Conservation (phyloP, 1,139 yeast genomes). For the Hemisphaericaspora xylofermentans region DNA sequence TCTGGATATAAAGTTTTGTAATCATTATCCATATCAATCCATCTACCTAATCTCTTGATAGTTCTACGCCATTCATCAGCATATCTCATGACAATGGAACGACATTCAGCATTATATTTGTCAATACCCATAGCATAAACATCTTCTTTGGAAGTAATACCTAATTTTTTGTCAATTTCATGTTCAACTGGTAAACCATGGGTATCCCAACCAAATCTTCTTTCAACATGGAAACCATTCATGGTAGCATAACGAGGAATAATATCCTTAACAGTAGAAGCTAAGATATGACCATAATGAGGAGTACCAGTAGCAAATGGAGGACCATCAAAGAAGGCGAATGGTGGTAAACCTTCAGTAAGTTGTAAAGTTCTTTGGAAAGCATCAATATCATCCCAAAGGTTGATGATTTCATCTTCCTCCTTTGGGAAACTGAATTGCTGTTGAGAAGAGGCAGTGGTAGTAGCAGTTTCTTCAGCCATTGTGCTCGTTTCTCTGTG, state of each 20-base stretch:
- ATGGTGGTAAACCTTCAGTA: conserved; percentile 81
- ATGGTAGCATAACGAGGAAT: conserved; percentile 97
- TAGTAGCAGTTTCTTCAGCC: conserved; percentile 23
- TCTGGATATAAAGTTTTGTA: conserved; percentile 94
- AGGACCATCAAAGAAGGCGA: conserved; percentile 97
- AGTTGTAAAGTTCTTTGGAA: conserved; percentile 83
- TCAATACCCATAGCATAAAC: conserved; percentile 92
- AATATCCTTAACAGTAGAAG: conserved; percentile 95
- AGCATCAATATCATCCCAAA: conserved; percentile 91
- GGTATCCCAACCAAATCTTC: conserved; percentile 99
- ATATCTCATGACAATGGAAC: conserved; percentile 95
- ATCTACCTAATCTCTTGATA: conserved; percentile 91
- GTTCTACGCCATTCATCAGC: conserved; percentile 93
- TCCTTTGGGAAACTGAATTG: conserved; percentile 76
- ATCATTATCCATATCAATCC: conserved; percentile 99
- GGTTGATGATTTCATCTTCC: conserved; percentile 75
- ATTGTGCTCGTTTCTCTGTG: conserved; percentile 14
- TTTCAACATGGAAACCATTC: conserved; percentile 94
- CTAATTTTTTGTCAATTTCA: conserved; percentile 95
- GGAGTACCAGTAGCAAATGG: conserved; percentile 99
- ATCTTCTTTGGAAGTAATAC: conserved; percentile 90
- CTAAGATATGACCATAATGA: conserved; percentile 95
- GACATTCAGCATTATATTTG: conserved; percentile 90
- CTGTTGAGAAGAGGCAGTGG: conserved; percentile 14
- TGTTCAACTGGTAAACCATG: conserved; percentile 99